A percentile compares a stretch with the other conserved stretches of the same genome.
Evolutionary conservation across 148 eudicot species (phyloP).

Genomic region (Drosera capensis): DNA sequence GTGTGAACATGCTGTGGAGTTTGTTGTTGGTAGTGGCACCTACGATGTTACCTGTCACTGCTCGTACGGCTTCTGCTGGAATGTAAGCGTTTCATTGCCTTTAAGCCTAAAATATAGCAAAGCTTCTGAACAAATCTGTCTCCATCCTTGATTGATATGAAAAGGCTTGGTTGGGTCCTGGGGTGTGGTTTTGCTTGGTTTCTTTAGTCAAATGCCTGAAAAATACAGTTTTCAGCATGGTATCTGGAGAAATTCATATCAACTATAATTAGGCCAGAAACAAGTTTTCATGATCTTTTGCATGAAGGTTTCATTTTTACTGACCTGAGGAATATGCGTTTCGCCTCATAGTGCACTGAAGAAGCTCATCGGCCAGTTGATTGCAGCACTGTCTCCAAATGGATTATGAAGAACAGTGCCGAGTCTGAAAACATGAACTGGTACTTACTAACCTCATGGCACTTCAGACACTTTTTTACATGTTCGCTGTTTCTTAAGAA

Average conservation of each 20-base stretch:
- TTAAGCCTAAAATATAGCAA: not conserved
- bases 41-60: conserved; percentile 71
- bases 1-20: conserved; percentile 75
- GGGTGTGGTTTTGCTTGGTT: too few relatives aligned
- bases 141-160: too few relatives aligned
- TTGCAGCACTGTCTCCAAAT: conserved; percentile 71
- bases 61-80: conserved; percentile 77
- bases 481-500: too few relatives aligned
- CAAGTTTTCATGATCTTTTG: too few relatives aligned
- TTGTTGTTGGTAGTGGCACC: conserved; percentile 50
- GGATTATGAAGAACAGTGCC: conserved; percentile 79
- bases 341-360: conserved; percentile 52
- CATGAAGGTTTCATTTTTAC: not conserved
- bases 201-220: too few relatives aligned
- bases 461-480: too few relatives aligned
- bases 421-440: conserved; percentile 92
- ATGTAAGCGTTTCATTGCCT: conserved; percentile 30
- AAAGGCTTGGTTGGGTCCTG: too few relatives aligned
- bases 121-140: too few relatives aligned
- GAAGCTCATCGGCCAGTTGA: conserved; percentile 95
- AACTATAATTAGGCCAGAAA: too few relatives aligned
- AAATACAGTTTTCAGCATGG: too few relatives aligned
- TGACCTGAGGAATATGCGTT: not conserved
- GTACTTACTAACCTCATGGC: too few relatives aligned
- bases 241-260: too few relatives aligned